A percentile compares a stretch with the other conserved stretches of the same genome.
Conservation (phyloP, 805 yeast genomes). For the Candida boleticola region DNA sequence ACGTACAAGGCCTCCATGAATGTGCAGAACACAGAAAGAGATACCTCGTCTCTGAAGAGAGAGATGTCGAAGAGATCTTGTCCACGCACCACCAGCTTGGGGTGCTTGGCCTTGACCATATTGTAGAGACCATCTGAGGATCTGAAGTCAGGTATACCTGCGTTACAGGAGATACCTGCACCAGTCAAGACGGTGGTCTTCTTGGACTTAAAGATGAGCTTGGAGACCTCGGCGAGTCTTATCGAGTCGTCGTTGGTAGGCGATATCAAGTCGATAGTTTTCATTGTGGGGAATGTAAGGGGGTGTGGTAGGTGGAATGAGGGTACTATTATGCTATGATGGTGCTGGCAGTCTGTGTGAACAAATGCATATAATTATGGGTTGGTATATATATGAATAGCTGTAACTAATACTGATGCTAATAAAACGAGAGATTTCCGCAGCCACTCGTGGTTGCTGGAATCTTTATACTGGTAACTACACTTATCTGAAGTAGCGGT, state of each 20-base stretch:
- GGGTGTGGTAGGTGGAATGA: neutral
- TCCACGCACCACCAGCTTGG: slow-evolving; percentile 68
- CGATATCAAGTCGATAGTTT: slow-evolving; percentile 23
- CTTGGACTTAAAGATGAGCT: slow-evolving; percentile 48
- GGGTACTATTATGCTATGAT: neutral
- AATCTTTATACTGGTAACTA: no score
- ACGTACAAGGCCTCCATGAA: slow-evolving; percentile 82
- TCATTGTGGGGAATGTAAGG: no score
- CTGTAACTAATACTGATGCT: no score
- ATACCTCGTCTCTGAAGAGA: slow-evolving; percentile 64
- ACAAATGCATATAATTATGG: no score
- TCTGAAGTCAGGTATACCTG: slow-evolving; percentile 96
- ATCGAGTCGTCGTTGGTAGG: slow-evolving; percentile 30
- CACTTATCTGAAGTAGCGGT: no score
- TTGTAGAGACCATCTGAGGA: slow-evolving; percentile 82
- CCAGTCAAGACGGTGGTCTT: slow-evolving; percentile 79
- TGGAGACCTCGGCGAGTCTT: slow-evolving; percentile 37
- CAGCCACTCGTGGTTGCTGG: no score
- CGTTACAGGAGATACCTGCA: slow-evolving; percentile 95
- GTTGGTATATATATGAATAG: neutral
- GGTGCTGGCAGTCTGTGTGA: neutral
- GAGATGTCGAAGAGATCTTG: slow-evolving; percentile 90
- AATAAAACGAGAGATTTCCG: no score
- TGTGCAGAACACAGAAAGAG: slow-evolving; percentile 74
- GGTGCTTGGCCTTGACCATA: slow-evolving; percentile 60